Percentiles rank a stretch among this genome's conserved stretches.
Conservation (phyloP, 1,139 yeast species). For the Pneumocystis canis region DNA sequence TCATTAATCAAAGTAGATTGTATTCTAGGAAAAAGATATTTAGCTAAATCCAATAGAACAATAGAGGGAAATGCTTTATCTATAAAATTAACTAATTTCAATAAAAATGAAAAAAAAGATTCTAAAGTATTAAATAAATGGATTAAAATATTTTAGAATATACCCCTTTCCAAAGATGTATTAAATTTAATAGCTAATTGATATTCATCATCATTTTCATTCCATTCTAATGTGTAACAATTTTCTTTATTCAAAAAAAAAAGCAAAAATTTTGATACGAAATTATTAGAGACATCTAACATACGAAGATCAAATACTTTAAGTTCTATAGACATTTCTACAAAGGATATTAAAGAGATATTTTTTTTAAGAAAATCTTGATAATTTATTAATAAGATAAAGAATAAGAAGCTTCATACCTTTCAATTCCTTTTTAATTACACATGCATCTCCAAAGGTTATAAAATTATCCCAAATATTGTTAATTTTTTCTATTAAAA, state of each 20-base stretch:
- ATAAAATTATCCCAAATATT: neutral
- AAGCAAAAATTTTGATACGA: neutral
- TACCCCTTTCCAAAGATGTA: neutral
- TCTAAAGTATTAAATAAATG: neutral
- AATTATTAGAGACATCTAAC: neutral
- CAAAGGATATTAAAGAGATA: neutral
- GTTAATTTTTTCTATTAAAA: neutral
- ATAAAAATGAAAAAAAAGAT: neutral
- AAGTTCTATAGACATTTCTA: neutral
- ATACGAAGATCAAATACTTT: neutral
- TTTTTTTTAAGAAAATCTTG: neutral
- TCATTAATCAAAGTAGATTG: neutral
- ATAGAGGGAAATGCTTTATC: neutral
- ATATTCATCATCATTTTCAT: neutral
- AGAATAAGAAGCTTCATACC: neutral
- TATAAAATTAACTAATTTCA: neutral
- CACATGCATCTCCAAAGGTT: neutral
- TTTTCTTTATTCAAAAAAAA: neutral
- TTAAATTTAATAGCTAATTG: neutral
- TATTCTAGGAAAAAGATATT: neutral
- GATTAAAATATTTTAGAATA: neutral
- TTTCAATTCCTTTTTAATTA: neutral
- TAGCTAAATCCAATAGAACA: neutral
- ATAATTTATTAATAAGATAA: neutral
- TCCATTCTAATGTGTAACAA: neutral